Evolutionary conservation across 257 asterid genomes (phyloP), one percentile per base, ranked within the genome.

Genomic region (Cordia subcordata): DNA sequence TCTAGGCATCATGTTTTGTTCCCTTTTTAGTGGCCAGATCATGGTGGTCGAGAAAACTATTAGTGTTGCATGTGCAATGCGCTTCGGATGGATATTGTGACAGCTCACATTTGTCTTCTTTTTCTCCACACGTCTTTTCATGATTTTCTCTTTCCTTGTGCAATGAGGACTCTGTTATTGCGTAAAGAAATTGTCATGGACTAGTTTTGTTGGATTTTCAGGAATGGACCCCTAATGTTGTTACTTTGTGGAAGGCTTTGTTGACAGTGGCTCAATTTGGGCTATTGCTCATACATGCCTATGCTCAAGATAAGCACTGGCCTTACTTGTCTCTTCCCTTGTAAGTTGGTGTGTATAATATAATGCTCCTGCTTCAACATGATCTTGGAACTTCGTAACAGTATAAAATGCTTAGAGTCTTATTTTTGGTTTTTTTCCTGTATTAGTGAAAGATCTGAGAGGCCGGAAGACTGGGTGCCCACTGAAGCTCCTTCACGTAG

Each of bases 401-500:
- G 13, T 45, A 14, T 1, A 21, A 13, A 35, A n/a, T 1, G 27
- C 16, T 40, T 39, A 50, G 49, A 17, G 27, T 58, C 27, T 32
- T 21, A 27, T 39, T 68, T 40, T 9, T 38, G 61, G 27, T 58
- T 32, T 32, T 21, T 18, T 39, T 68, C 40, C 11, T 38, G 61
- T 63, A 22, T 35, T 79, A 91, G 98, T 58, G 64, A 57, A 73
- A 85, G 93, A 78, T 66, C 73, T 33, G 90, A 85, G 76, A 85
- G 98, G 78, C 96, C 96, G 15, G 88, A 74, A 64, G 96, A 91
- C 14, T 88, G 98, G 98, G 98, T 88, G 63, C 98, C 98, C 13
- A 75, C 71, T 44, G 94, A 88, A 74, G 58, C 53, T 66, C 62
- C 68, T 55, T 58, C 75, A 39, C 11, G 18, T 57, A 50, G 37